Evolutionary conservation across 1,284 basidiomycete species (phyloP).

Genomic region (Neonothopanus nambi): DNA sequence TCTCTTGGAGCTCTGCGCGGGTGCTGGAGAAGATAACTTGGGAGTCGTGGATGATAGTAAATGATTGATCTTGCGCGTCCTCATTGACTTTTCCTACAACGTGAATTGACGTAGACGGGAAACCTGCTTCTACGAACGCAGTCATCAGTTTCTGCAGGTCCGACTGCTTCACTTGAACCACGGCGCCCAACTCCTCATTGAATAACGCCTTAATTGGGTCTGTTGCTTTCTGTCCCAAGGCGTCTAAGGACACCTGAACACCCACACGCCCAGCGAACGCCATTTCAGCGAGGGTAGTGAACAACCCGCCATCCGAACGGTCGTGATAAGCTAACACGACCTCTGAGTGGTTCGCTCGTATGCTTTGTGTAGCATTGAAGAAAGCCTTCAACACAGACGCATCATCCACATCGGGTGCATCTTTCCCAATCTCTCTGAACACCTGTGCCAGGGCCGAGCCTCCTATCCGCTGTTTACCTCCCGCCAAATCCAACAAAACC

Average conservation of each 20-base stretch:
- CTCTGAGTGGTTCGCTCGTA: constrained; percentile 60
- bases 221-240: constrained; percentile 42
- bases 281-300: constrained; percentile 95
- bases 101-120: constrained; percentile 76
- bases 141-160: constrained; percentile 61
- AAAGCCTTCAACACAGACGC: constrained; percentile 78
- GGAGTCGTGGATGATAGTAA: constrained; percentile 61
- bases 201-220: constrained; percentile 78
- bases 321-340: constrained; percentile 96
- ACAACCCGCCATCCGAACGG: constrained; percentile 94
- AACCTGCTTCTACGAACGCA: constrained; percentile 67
- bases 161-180: constrained; percentile 79
- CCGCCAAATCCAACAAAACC: constrained; percentile 89
- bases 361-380: constrained; percentile 72
- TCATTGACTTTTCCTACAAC: constrained; percentile 68
- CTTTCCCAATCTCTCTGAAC: constrained; percentile 89
- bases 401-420: constrained; percentile 88
- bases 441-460: constrained; percentile 96
- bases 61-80: constrained; percentile 54
- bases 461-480: constrained; percentile 84
- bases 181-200: constrained; percentile 95
- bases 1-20: constrained; percentile 75
- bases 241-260: constrained; percentile 67
- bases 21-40: constrained; percentile 64
- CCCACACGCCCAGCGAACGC: constrained; percentile 90